Conservation (phyloP, 2,329 filamentous ascomycete species). For the Byssoonygena ceratinophila region DNA sequence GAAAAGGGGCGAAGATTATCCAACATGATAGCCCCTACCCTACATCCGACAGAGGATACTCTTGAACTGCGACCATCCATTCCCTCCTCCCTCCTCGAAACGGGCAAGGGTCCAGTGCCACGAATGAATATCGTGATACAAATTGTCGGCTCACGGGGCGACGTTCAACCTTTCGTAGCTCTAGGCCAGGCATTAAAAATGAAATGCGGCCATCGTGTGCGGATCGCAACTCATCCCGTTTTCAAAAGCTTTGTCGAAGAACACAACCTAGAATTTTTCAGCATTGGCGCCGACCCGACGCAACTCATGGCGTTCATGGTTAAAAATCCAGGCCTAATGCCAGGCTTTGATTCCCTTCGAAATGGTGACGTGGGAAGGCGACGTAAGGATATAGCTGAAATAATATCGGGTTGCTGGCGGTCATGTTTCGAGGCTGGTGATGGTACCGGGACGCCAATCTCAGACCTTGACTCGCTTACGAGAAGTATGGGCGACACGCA, state of each 20-base stretch:
- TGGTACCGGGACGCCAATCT: conserved; percentile 45
- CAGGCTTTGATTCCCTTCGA: conserved; percentile 63
- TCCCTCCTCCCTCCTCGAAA: conserved; percentile 59
- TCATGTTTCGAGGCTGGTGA: conserved; percentile 73
- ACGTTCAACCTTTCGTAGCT: conserved; percentile 66
- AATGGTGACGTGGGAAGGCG: conserved; percentile 67
- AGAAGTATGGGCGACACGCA: conserved; percentile 36
- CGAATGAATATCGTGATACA: conserved; percentile 62
- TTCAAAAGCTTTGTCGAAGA: conserved; percentile 60
- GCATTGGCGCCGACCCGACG: conserved; percentile 63
- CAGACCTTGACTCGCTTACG: conserved; percentile 45
- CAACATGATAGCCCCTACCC: conserved; percentile 54
- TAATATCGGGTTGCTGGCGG: conserved; percentile 76
- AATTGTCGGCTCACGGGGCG: conserved; percentile 62
- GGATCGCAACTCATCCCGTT: conserved; percentile 60
- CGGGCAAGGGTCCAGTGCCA: conserved; percentile 49
- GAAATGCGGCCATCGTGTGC: conserved; percentile 58
- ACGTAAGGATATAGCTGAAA: conserved; percentile 63
- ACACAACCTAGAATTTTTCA: conserved; percentile 64
- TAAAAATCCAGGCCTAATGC: conserved; percentile 77
- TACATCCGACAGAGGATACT: conserved; percentile 42
- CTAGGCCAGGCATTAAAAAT: conserved; percentile 55
- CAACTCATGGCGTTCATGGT: conserved; percentile 85
- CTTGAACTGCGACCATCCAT: conserved; percentile 6
- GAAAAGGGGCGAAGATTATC: conserved; percentile 57